These are phyloP conservation scores for Coemansia sp. DNA, from an alignment of 192 early-diverging fungal species.

Conservation along the genomic window DNA sequence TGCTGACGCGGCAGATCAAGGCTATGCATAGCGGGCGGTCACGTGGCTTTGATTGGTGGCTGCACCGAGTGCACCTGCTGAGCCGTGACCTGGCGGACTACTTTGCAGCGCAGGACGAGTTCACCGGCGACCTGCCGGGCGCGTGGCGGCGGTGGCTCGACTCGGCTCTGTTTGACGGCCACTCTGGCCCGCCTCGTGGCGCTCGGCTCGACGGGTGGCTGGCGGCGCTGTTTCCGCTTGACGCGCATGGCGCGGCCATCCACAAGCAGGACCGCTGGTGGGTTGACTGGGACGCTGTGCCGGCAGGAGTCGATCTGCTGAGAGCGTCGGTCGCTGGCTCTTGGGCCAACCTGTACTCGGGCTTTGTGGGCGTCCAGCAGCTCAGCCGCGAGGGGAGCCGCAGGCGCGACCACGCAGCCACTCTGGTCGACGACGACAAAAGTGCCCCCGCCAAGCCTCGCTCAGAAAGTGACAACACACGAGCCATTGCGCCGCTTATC, in stretches of 20 bases:
- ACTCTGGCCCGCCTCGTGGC: slow-evolving; percentile 26
- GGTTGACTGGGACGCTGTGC: slow-evolving; percentile 36
- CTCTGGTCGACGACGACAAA: slow-evolving; percentile 16
- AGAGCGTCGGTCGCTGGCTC: background rate
- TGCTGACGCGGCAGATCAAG: slow-evolving; percentile 41
- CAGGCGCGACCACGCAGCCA: slow-evolving; percentile 19
- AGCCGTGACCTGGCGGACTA: slow-evolving; percentile 45
- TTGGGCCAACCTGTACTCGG: slow-evolving; percentile 41
- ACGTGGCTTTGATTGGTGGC: slow-evolving; percentile 43
- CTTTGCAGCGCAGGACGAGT: slow-evolving; percentile 39
- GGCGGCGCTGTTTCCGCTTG: slow-evolving; percentile 32
- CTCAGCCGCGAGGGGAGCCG: slow-evolving; percentile 5
- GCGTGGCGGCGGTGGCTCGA: slow-evolving; percentile 27
- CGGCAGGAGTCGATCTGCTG: slow-evolving; percentile 46
- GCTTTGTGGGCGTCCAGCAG: slow-evolving; percentile 48
- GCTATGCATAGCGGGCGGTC: slow-evolving; percentile 10
- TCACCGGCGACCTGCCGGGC: background rate
- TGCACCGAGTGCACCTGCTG: slow-evolving; percentile 42
- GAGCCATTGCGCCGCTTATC: slow-evolving; percentile 39
- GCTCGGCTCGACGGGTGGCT: slow-evolving; percentile 45
- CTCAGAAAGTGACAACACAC: background rate
- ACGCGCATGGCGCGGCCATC: slow-evolving; percentile 12
- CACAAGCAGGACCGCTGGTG: slow-evolving; percentile 28
- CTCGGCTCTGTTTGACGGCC: slow-evolving; percentile 39
- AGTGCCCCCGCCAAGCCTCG: background rate